Evolutionary conservation across 2,329 filamentous ascomycete genomes (phyloP), one percentile per base, ranked within the genome.

Genomic region (Epichloe scottii): DNA sequence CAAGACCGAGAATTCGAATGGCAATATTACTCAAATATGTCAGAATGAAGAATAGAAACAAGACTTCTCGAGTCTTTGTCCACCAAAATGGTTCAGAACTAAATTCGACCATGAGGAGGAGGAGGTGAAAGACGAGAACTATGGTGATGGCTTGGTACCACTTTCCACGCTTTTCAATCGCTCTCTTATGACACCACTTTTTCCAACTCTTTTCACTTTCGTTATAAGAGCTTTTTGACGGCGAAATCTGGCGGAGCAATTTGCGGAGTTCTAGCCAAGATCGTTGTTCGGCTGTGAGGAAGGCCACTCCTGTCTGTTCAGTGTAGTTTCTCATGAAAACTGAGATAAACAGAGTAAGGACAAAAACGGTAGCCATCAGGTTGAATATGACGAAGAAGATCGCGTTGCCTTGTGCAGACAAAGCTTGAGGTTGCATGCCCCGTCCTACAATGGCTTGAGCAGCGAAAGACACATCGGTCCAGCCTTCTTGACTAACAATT

Each of bases 311-410:
- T 0, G 93, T 98, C 68, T 97, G 90, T 68, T 98, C 93, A 0
- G 93, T 98, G 68, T 98, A 98, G 66, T 96, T 98, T 54, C 93
- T 88, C 93, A 98, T 98, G 67, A 98, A 98, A 54, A 98, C 93
- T 51, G 93, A 97, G 46, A 98, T 94, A 67, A 98, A 98, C 63
- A 98, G 73, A 1, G 93, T 98, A 63, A 98, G 76, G 55, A 98
- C 86, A 69, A 98, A 98, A 56, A 98, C 91, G 0, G 93, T 93
- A 34, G 89, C 89, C 60, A 98, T 77, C 64, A 98, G 79, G 68
- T 98, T 98, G 81, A 97, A 98, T 4, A 91, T 76, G 51, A 98
- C 81, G 64, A 98, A 96, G 73, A 96, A 98, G 37, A 97, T 67
- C 0, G 88, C 90, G 57, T 98, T 97, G 40, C 85, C 89, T 61